These are phyloP conservation scores for Ceratocystis colombiana DNA, from an alignment of 2,329 filamentous ascomycete genomes.

Conservation along the genomic window DNA sequence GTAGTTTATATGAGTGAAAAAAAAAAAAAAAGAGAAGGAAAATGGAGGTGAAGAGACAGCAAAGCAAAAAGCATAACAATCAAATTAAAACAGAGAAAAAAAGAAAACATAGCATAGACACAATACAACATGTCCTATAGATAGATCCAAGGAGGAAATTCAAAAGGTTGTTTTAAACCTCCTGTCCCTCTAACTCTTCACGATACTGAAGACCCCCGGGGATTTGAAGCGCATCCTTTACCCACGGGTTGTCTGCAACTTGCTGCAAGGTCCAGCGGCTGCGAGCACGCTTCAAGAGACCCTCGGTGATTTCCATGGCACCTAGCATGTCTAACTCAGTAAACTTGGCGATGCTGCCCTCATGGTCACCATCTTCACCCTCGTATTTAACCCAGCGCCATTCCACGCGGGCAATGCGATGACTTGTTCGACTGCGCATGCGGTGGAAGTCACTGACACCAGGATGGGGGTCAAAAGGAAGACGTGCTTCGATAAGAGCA, in stretches of 20 bases:
- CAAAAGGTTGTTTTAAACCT: constrained; percentile 33
- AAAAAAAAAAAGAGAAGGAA: constrained; percentile 8
- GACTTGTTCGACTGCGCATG: constrained; percentile 71
- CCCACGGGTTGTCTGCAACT: constrained; percentile 65
- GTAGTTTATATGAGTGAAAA: constrained; percentile 23
- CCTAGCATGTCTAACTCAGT: constrained; percentile 57
- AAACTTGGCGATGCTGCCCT: constrained; percentile 51
- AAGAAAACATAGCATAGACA: constrained; percentile 25
- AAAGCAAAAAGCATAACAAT: constrained; percentile 12
- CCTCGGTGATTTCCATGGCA: constrained; percentile 73
- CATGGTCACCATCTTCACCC: constrained; percentile 77
- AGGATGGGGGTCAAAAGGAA: constrained; percentile 86
- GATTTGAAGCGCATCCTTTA: constrained; percentile 60
- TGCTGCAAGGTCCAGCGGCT: constrained; percentile 66
- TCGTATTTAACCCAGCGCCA: constrained; percentile 90
- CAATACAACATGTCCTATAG: constrained; percentile 13
- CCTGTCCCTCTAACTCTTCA: constrained; percentile 49
- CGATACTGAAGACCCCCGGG: constrained; percentile 51
- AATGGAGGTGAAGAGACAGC: constrained; percentile 8
- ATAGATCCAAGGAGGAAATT: not conserved
- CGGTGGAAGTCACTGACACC: constrained; percentile 65
- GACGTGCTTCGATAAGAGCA: constrained; percentile 79
- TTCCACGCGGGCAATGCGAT: constrained; percentile 89
- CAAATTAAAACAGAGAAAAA: constrained; percentile 11
- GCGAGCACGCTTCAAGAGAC: constrained; percentile 69